These are phyloP conservation scores for Fraxinus quadrangulata DNA, from an alignment of 257 asterid genomes.

Conservation along the genomic window DNA sequence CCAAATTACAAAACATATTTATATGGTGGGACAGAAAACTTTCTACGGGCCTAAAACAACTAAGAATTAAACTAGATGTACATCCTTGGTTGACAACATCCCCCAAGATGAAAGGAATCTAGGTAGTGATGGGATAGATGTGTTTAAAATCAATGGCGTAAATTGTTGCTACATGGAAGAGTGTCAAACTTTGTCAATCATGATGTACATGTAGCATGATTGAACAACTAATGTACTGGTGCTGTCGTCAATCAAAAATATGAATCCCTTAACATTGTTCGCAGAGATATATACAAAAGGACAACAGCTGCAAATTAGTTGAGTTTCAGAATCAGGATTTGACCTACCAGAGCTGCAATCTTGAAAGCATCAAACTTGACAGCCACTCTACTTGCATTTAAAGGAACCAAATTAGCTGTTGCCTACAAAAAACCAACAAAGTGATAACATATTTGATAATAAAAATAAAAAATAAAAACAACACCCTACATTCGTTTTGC, in stretches of 20 bases:
- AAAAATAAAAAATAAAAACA: background rate
- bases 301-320: background rate
- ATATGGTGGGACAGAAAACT: background rate
- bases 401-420: conserved; percentile 66
- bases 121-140: too few species aligned
- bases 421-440: conserved; percentile 39
- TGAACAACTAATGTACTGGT: background rate
- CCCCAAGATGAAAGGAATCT: too few species aligned
- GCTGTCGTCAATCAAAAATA: background rate
- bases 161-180: too few species aligned
- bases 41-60: background rate
- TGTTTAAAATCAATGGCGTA: too few species aligned
- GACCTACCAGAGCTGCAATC: conserved; percentile 64
- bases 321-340: conserved; percentile 12
- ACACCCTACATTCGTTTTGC: background rate
- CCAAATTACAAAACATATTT: background rate
- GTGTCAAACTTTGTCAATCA: too few species aligned
- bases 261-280: background rate
- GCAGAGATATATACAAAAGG: background rate
- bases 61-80: too few species aligned
- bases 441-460: background rate
- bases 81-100: too few species aligned
- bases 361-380: conserved; percentile 65
- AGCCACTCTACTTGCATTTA: conserved; percentile 57
- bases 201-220: too few species aligned